Percentiles rank a stretch among this genome's conserved stretches.
Conservation (phyloP, 2,329 filamentous ascomycete species). For the Aspergillus costaricaensis region DNA sequence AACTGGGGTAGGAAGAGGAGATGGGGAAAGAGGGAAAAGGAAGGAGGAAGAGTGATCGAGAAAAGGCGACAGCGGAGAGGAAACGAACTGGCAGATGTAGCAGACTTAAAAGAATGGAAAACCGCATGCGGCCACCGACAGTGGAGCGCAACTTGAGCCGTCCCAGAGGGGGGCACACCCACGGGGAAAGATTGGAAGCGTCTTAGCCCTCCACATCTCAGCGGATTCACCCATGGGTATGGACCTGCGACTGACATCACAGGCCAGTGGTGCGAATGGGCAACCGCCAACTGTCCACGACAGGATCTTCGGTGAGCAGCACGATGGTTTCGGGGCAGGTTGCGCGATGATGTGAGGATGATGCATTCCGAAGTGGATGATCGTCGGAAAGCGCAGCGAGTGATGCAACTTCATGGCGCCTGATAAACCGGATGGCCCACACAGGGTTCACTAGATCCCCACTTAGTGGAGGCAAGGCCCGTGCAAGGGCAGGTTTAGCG, state of each 20-base stretch:
- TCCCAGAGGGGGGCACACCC: conserved; percentile 8
- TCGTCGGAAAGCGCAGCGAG: conserved; percentile 1
- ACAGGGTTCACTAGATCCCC: neutral
- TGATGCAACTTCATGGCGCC: conserved; percentile 7
- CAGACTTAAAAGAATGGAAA: conserved; percentile 4
- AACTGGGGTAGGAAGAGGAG: neutral
- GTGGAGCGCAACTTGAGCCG: neutral
- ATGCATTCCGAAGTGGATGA: conserved; percentile 9
- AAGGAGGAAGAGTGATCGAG: neutral
- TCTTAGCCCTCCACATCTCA: neutral
- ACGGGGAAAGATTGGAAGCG: conserved; percentile 7
- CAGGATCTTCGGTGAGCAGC: conserved; percentile 3
- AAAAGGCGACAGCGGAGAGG: neutral
- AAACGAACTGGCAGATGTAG: neutral
- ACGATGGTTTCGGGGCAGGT: conserved; percentile 3
- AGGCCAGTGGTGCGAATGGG: neutral
- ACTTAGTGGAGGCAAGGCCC: conserved; percentile 4
- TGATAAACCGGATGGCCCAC: conserved; percentile 5
- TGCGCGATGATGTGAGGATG: conserved; percentile 8
- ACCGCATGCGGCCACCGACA: conserved; percentile 4
- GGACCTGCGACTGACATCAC: conserved; percentile 4
- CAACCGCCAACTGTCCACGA: neutral
- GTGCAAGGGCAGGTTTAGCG: neutral
- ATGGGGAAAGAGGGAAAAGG: neutral
- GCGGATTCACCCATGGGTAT: neutral